Evolutionary conservation across 192 early-diverging fungal genomes (phyloP).

Genomic region (Gamsiella multidivaricata): DNA sequence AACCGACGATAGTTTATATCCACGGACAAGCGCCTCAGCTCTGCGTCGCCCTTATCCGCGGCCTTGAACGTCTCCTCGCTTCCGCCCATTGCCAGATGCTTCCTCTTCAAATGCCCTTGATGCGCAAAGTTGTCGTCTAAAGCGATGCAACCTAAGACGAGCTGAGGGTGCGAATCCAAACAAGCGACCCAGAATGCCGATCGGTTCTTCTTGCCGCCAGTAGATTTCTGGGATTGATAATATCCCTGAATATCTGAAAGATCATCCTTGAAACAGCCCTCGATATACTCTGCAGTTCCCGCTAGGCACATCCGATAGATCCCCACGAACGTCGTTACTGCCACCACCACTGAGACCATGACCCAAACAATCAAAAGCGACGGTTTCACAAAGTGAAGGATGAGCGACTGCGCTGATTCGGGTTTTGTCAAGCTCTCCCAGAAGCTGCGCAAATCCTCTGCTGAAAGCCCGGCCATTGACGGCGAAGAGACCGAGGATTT

Average conservation of each 20-base stretch:
- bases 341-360: background rate
- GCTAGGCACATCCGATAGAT: background rate
- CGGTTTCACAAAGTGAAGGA: conserved; percentile 21
- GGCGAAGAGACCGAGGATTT: background rate
- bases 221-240: conserved; percentile 12
- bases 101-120: conserved; percentile 4
- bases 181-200: conserved; percentile 50
- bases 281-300: background rate
- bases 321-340: background rate
- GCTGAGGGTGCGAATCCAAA: conserved; percentile 29
- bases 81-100: background rate
- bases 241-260: conserved; percentile 29
- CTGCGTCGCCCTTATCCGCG: conserved; percentile 8
- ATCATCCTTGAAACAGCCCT: conserved; percentile 20
- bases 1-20: conserved; percentile 42
- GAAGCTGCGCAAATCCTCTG: background rate
- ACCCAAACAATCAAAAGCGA: conserved; percentile 18
- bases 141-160: conserved; percentile 38
- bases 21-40: conserved; percentile 33
- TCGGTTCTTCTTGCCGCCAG: conserved; percentile 2
- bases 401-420: background rate
- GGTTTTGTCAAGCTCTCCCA: background rate
- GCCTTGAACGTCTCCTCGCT: background rate
- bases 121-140: conserved; percentile 30
- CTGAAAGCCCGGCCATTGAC: background rate